Conservation (phyloP, 2,329 filamentous ascomycete species). For the Cladophialophora psammophila region DNA sequence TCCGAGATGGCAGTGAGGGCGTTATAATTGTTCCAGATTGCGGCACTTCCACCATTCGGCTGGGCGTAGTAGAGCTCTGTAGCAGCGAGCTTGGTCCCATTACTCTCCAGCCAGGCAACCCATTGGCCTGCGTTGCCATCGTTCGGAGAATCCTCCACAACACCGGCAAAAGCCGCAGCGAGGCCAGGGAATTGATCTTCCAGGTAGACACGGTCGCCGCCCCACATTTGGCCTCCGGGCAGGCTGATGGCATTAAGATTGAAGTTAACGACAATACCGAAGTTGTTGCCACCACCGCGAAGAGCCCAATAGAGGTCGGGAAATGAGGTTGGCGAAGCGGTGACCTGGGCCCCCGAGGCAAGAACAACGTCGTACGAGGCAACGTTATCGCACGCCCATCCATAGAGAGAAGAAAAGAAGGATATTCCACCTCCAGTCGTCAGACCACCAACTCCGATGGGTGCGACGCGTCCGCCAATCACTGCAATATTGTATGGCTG, state of each 20-base stretch:
- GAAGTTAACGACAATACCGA: constrained; percentile 51
- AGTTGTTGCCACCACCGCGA: constrained; percentile 51
- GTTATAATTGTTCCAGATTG: constrained; percentile 50
- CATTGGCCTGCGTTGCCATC: constrained; percentile 45
- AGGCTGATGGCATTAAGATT: constrained; percentile 46
- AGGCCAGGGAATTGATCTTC: constrained; percentile 43
- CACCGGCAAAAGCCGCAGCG: constrained; percentile 46
- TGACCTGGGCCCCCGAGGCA: constrained; percentile 42
- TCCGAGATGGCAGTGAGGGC: constrained; percentile 45
- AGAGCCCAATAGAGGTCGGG: constrained; percentile 53
- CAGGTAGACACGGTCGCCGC: constrained; percentile 22
- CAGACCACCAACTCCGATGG: constrained; percentile 42
- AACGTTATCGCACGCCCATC: constrained; percentile 40
- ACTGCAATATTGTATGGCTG: constrained; percentile 45
- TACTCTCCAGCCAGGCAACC: constrained; percentile 12
- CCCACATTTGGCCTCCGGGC: constrained; percentile 34
- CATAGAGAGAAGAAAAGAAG: constrained; percentile 34
- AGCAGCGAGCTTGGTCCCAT: constrained; percentile 37
- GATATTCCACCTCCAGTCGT: constrained; percentile 27
- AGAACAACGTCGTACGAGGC: constrained; percentile 37
- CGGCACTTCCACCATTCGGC: constrained; percentile 44
- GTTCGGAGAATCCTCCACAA: constrained; percentile 42
- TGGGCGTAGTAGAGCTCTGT: constrained; percentile 50
- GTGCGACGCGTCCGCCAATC: constrained; percentile 45
- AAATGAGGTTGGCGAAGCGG: constrained; percentile 43